Evolutionary conservation across 192 early-diverging fungal genomes (phyloP), one percentile per base, ranked within the genome.

Genomic region (Mortierella antarctica): DNA sequence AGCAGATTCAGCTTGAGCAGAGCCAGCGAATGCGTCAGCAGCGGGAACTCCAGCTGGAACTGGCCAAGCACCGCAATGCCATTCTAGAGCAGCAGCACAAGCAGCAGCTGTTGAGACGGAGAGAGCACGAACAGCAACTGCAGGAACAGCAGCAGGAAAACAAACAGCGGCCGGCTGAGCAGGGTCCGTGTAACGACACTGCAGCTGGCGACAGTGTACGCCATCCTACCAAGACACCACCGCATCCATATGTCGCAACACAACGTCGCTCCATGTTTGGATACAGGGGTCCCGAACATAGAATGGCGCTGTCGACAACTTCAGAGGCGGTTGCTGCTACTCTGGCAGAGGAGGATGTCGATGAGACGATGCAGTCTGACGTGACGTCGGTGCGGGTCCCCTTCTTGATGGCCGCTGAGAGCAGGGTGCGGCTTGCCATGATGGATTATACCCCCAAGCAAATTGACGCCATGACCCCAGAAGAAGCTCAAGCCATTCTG

Each of bases 401-500:
- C 14, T 54, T 45, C 9, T 63, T 62, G 70, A 57, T 80, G 46
- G 5, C 70, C 0, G 77, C 77, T 1, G 77, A 72, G 55, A 60
- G 46, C 31, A 39, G 77, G 15, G 77, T 80, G 12, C 58, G 46
- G 17, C 39, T 80, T 46, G 59, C 77, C 1, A 62, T 80, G 62
- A 48, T 80, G 58, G 70, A 80, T 42, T 80, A 72, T 50, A 67
- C 70, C 11, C 65, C 77, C 1, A 67, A 63, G 59, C 67, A 72
- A n/a, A 80, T 80, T 41, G 65, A 80, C 42, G 53, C 59, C 46
- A 68, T 80, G 77, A 67, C 77, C 0, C 57, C 49, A 12, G 57
- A 41, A 9, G 59, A 72, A 48, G 77, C 65, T 7, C 42, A 63
- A 5, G 41, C 48, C 9, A 79, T 62, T 15, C 59, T 79, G 9